Percentiles rank a stretch among this genome's conserved stretches.
Conservation (phyloP, 768 basidiomycete species). For the Leucocoprinus sp. region DNA sequence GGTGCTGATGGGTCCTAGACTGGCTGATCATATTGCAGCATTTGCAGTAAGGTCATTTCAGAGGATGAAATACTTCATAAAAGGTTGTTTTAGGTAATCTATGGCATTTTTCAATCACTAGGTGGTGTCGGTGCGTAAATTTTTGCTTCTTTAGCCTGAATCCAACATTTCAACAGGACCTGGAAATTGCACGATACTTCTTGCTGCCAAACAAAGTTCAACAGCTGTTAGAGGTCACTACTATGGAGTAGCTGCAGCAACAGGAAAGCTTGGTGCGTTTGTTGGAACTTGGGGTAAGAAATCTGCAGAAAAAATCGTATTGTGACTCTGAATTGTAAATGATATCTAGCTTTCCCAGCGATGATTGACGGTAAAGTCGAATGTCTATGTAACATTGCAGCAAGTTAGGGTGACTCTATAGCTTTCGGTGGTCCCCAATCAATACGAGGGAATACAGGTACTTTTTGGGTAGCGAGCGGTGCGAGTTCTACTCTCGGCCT, state of each 20-base stretch:
- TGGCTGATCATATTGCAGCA: slow-evolving; percentile 55
- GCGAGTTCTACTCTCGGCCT: slow-evolving; percentile 11
- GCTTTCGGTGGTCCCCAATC: slow-evolving; percentile 52
- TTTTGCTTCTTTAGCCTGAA: neutral
- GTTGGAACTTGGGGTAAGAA: slow-evolving; percentile 72
- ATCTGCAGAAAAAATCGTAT: no score
- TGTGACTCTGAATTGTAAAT: neutral
- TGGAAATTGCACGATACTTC: slow-evolving; percentile 76
- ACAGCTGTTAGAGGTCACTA: slow-evolving; percentile 80
- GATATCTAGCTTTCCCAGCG: slow-evolving; percentile 45
- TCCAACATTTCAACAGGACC: slow-evolving; percentile 40
- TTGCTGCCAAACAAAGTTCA: slow-evolving; percentile 77
- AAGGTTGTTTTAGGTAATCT: slow-evolving; percentile 51
- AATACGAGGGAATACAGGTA: slow-evolving; percentile 63
- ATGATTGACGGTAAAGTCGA: slow-evolving; percentile 46
- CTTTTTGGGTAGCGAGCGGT: slow-evolving; percentile 82
- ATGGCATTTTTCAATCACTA: slow-evolving; percentile 83
- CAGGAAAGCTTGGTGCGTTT: slow-evolving; percentile 80
- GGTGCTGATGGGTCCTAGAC: slow-evolving; percentile 21
- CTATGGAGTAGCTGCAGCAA: slow-evolving; percentile 78
- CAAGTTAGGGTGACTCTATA: neutral
- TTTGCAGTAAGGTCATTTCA: slow-evolving; percentile 46
- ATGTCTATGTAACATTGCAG: no score
- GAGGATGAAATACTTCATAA: neutral
- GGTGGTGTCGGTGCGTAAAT: slow-evolving; percentile 63